phyloP scores from a whole-genome alignment of 305 asterid genomes.

The Euphrasia arctica region DNA sequence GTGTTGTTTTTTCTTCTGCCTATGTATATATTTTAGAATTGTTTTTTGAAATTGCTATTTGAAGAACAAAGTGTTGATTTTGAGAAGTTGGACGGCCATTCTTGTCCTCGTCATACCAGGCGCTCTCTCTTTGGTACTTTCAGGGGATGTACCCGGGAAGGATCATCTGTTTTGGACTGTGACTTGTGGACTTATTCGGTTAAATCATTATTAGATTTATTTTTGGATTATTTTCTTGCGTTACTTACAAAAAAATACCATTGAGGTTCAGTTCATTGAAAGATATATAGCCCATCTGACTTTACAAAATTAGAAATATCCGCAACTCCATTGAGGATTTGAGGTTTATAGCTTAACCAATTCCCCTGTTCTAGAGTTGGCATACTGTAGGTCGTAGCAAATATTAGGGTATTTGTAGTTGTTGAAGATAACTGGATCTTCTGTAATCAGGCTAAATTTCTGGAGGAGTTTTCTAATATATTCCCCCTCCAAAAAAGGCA shows the following conservation, averaged over 20 bases:
- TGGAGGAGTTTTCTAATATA: background rate
- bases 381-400: background rate
- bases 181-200: background rate
- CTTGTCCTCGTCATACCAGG: conserved; percentile 2
- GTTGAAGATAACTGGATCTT: background rate
- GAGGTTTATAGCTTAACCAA: background rate
- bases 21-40: background rate
- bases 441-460: background rate
- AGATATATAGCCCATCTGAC: background rate
- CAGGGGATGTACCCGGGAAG: background rate
- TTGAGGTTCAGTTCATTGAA: background rate
- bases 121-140: background rate
- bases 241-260: background rate
- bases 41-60: background rate
- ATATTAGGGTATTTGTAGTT: background rate
- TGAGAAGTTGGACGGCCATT: background rate
- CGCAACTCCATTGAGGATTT: background rate
- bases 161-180: background rate
- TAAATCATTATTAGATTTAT: background rate
- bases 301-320: background rate
- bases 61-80: conserved; percentile 4
- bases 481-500: background rate
- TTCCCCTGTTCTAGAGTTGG: background rate
- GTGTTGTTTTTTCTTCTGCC: background rate
- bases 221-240: background rate